Percentiles rank a stretch among this genome's conserved stretches.
Evolutionary conservation across 768 basidiomycete genomes (phyloP).

Genomic region (Pholiota molesta): DNA sequence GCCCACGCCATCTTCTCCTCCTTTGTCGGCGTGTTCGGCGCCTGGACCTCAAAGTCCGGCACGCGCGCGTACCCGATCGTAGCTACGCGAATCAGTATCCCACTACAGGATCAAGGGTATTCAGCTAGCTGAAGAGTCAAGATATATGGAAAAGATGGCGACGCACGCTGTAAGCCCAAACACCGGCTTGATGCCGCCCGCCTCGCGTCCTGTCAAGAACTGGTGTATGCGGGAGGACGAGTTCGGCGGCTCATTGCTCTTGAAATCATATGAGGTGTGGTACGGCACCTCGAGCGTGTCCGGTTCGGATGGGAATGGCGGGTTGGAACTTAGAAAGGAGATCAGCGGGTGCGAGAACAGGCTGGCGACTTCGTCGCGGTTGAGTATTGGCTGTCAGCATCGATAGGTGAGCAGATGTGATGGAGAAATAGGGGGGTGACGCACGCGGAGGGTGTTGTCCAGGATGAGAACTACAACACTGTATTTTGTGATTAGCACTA

Average conservation of each 20-base stretch:
- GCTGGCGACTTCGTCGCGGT: slow-evolving; percentile 74
- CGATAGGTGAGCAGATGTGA: background rate
- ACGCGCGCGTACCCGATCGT: slow-evolving; percentile 45
- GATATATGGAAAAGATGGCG: background rate
- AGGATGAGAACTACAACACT: slow-evolving; percentile 88
- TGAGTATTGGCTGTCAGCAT: slow-evolving; percentile 69
- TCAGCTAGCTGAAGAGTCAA: background rate
- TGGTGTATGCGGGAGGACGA: slow-evolving; percentile 63
- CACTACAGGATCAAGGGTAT: slow-evolving; percentile 28
- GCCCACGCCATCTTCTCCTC: slow-evolving; percentile 49
- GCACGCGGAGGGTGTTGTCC: slow-evolving; percentile 72
- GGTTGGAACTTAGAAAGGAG: slow-evolving; percentile 66
- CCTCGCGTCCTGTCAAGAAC: slow-evolving; percentile 87
- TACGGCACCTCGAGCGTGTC: slow-evolving; percentile 62
- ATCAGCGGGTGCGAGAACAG: slow-evolving; percentile 86
- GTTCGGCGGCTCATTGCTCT: slow-evolving; percentile 41
- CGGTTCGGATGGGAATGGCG: slow-evolving; percentile 59
- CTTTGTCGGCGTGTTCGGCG: slow-evolving; percentile 35
- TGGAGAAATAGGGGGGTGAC: slow-evolving; percentile 14
- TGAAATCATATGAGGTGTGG: slow-evolving; percentile 63
- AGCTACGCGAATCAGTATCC: slow-evolving; percentile 49
- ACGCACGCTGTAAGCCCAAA: slow-evolving; percentile 87
- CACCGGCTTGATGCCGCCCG: slow-evolving; percentile 84
- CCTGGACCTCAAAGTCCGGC: slow-evolving; percentile 46
- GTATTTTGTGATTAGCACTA: background rate